Percentiles rank a stretch among this genome's conserved stretches.
These are phyloP conservation scores for Sordaria brevicollis DNA, from an alignment of 495 filamentous ascomycete genomes.

Conservation along the genomic window DNA sequence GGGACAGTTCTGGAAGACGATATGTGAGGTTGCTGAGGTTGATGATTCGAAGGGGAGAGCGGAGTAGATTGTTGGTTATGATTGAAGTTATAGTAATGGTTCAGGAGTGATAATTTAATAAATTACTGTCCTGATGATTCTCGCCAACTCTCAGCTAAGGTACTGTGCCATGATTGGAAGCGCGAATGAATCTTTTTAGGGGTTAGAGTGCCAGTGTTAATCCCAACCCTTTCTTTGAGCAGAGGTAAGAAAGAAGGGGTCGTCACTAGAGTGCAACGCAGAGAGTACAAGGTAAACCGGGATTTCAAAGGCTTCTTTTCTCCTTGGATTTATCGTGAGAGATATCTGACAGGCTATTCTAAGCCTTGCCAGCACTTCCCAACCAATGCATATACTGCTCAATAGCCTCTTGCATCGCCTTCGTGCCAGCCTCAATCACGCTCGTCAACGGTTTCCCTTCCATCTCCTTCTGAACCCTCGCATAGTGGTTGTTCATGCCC, in stretches of 20 bases:
- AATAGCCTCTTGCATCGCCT: conserved; percentile 63
- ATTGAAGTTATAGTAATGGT: no score
- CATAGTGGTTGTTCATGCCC: conserved; percentile 64
- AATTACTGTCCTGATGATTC: no score
- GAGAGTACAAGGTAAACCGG: background rate
- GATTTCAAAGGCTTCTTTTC: background rate
- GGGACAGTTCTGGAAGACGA: conserved; percentile 53
- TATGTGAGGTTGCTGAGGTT: conserved; percentile 50
- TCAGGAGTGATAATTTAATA: no score
- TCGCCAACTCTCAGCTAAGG: no score
- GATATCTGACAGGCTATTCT: background rate
- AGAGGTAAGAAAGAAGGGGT: no score
- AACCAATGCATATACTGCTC: conserved; percentile 67
- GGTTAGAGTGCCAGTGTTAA: no score
- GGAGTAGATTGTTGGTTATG: background rate
- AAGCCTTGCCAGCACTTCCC: conserved; percentile 54
- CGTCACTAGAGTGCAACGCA: no score
- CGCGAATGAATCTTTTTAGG: no score
- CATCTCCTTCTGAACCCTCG: conserved; percentile 54
- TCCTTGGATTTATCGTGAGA: background rate
- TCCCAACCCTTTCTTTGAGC: no score
- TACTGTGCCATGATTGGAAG: no score
- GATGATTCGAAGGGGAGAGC: background rate
- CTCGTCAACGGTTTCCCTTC: conserved; percentile 57
- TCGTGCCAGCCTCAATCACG: conserved; percentile 62